Base-by-base conservation (phyloP, 257 asterid genomes). In the Nemophila menziesii region DNA sequence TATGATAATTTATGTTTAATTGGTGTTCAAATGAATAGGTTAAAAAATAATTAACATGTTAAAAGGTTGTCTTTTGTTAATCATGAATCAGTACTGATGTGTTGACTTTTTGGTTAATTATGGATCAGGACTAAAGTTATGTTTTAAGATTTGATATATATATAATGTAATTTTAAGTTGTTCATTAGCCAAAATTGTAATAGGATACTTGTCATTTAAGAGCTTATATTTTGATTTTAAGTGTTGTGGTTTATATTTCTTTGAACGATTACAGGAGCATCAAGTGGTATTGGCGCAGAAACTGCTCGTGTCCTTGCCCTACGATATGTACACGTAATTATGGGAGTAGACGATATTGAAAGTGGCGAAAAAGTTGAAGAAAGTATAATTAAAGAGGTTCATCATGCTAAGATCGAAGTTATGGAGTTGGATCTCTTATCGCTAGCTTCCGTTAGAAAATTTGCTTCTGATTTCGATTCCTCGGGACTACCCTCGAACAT, bases 241-340 rank as follows among this genome's bases (percentile, higher is more conserved):
- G 16, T 13, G 2, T 12, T 5, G 10, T 11, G 16, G 7, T 1
- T 8, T 12, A 5, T 20, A 9, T 17, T 33, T 26, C 8, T 16
- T 49, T 8, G 19, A 14, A n/a, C 46, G 42, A 20, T 64, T 54
- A 51, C 82, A 76, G 94, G 89, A 51, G 89, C 90, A 20, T 79
- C 89, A 16, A 77, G 92, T 58, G 87, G 82, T 23, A 74, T 78
- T 33, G 90, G 85, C 24, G 54, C 54, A 22, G 85, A 75, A 61
- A 69, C 78, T 0, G n/a, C 81, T 0, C 67, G 75, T 44, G 73
- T 76, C 47, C 72, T 76, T 38, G 74, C 65, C 1, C 48, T 50
- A 56, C 62, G 66, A 16, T 78, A 86, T 8, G 76, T 58, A 13
- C 92, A 62, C 65, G 86, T 79, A 36, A 51, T 67, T 13, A 72